Evolutionary conservation across 2,329 filamentous ascomycete genomes (phyloP).

Genomic region (Coniochaeta sp.): DNA sequence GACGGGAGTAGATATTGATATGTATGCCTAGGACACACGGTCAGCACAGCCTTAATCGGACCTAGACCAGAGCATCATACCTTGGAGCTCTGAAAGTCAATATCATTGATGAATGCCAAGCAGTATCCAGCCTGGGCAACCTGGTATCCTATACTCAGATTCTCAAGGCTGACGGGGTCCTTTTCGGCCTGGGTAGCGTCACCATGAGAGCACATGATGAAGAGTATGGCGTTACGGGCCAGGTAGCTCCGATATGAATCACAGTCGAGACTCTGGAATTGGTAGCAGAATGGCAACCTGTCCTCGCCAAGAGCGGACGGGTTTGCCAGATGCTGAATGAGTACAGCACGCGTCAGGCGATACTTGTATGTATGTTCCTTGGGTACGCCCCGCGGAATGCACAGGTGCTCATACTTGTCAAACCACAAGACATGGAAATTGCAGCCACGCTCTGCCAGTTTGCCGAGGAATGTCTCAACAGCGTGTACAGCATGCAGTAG

Average conservation of each 20-base stretch:
- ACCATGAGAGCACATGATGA: constrained; percentile 47
- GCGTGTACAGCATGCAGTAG: constrained; percentile 63
- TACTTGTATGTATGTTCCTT: constrained; percentile 37
- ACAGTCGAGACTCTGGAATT: constrained; percentile 35
- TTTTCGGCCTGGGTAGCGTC: neutral
- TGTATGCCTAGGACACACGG: neutral
- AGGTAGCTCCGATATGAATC: constrained; percentile 49
- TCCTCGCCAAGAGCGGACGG: neutral
- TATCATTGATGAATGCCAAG: constrained; percentile 41
- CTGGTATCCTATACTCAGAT: constrained; percentile 42
- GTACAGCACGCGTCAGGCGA: constrained; percentile 51
- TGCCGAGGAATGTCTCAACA: constrained; percentile 57
- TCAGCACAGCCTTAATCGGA: neutral
- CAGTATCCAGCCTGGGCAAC: constrained; percentile 51
- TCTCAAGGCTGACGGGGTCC: constrained; percentile 2
- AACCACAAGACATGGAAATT: constrained; percentile 69
- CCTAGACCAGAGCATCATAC: constrained; percentile 1
- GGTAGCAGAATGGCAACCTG: constrained; percentile 19
- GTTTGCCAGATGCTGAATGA: constrained; percentile 54
- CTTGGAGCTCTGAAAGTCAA: constrained; percentile 59
- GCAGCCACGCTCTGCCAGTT: constrained; percentile 56
- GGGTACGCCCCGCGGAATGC: constrained; percentile 37
- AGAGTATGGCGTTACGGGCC: constrained; percentile 47
- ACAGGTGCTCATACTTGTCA: constrained; percentile 44
- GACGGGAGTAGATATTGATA: neutral